Conservation (phyloP, 805 yeast species). For the Myxozyma nipponensis region DNA sequence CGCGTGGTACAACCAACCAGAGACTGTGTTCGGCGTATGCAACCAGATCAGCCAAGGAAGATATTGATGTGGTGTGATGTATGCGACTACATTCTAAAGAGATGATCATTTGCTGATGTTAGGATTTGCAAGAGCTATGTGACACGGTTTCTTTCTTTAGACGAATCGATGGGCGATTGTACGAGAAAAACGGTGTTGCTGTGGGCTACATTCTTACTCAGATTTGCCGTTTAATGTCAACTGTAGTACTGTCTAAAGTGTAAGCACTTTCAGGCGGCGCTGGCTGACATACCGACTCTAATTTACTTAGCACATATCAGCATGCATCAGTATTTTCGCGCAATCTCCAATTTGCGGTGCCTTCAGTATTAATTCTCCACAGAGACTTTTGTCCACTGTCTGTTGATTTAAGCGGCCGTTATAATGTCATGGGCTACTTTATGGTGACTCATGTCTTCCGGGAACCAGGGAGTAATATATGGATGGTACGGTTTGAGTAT, state of each 20-base stretch:
- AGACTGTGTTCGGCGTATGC: not conserved
- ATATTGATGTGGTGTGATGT: not conserved
- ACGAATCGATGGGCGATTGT: not conserved
- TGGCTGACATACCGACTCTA: not conserved
- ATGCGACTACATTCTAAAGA: not conserved
- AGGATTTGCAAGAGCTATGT: not conserved
- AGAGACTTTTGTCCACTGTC: not conserved
- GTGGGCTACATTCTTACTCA: not conserved
- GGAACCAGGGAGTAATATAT: not conserved
- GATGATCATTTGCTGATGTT: not conserved
- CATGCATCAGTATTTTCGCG: not conserved
- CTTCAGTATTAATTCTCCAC: not conserved
- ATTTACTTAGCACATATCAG: not conserved
- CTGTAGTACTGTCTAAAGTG: not conserved
- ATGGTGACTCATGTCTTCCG: not conserved
- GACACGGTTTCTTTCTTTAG: not conserved
- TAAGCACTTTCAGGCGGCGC: too few relatives aligned
- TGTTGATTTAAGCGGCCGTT: not conserved
- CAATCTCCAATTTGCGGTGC: not conserved
- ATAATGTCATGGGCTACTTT: not conserved
- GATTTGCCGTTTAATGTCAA: not conserved
- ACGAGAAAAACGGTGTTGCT: not conserved
- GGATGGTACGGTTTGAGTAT: not conserved
- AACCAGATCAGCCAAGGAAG: not conserved
- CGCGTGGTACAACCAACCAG: not conserved